These are phyloP conservation scores for Pelagophyceae sp. DNA, from an alignment of 352 stramenopile species.

Conservation along the genomic window DNA sequence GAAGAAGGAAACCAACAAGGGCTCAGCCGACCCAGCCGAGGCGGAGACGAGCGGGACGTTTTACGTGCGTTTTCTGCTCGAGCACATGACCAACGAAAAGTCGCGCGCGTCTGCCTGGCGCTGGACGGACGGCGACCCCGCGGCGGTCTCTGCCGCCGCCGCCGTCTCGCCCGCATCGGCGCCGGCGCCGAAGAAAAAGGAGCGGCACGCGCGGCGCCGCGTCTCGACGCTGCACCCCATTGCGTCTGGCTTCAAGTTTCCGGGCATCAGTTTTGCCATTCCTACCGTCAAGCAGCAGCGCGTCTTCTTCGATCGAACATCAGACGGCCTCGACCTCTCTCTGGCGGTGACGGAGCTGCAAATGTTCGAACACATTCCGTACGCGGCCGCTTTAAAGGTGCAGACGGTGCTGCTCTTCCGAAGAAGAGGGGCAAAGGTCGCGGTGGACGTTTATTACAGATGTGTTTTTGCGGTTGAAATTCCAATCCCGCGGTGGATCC, in stretches of 20 bases:
- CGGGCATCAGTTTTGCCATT: neutral
- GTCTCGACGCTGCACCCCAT: neutral
- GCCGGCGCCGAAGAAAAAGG: too few species aligned
- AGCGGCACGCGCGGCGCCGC: neutral
- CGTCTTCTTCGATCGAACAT: neutral
- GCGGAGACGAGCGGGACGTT: neutral
- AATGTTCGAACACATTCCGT: neutral
- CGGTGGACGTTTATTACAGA: neutral
- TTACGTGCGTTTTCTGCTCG: neutral
- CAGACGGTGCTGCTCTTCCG: slow-evolving; percentile 12
- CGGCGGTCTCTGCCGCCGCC: too few species aligned
- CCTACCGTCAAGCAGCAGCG: slow-evolving; percentile 7
- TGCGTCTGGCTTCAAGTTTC: neutral
- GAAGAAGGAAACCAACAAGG: too few species aligned
- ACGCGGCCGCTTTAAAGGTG: neutral
- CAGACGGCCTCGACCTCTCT: neutral
- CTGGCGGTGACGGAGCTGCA: neutral
- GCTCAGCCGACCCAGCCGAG: too few species aligned
- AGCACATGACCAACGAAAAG: neutral
- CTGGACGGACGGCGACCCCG: too few species aligned
- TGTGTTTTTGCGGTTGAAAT: neutral
- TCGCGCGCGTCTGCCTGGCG: neutral
- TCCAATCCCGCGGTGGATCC: neutral
- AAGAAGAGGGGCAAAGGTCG: neutral
- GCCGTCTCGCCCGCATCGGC: too few species aligned